Evolutionary conservation across 164 flowering plant species (phyloP).

Genomic region (Nelumbo lutea): DNA sequence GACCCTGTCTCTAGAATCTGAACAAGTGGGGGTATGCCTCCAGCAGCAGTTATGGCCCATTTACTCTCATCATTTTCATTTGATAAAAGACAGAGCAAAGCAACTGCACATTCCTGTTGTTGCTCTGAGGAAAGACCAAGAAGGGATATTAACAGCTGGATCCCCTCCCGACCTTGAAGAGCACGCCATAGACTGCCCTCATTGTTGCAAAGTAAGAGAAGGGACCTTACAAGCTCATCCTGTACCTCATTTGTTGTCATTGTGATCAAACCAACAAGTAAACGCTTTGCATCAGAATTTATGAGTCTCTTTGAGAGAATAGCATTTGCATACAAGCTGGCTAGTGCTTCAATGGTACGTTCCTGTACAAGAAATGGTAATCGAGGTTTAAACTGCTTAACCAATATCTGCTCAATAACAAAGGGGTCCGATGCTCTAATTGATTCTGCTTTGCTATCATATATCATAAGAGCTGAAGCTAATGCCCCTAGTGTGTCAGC

Average conservation of each 20-base stretch:
- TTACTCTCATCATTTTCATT: constrained; percentile 80
- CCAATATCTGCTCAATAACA: constrained; percentile 52
- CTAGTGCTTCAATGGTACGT: constrained; percentile 78
- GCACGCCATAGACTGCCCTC: constrained; percentile 72
- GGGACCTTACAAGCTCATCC: constrained; percentile 63
- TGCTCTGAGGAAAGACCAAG: constrained; percentile 84
- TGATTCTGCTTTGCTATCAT: constrained; percentile 62
- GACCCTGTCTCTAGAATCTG: constrained; percentile 81
- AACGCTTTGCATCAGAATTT: constrained; percentile 65
- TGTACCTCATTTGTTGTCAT: constrained; percentile 78
- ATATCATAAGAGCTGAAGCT: constrained; percentile 86
- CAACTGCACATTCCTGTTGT: constrained; percentile 85
- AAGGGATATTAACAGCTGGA: constrained; percentile 76
- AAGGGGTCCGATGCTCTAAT: constrained; percentile 61
- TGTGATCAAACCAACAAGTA: constrained; percentile 78
- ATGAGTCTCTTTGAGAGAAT: constrained; percentile 48
- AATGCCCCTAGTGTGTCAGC: constrained; percentile 80
- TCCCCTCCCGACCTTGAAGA: constrained; percentile 83
- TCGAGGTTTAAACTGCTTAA: constrained; percentile 55
- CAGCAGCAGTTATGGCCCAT: constrained; percentile 93
- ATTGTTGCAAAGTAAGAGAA: constrained; percentile 49
- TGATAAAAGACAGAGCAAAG: constrained; percentile 58
- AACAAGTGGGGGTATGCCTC: constrained; percentile 88
- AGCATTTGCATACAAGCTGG: constrained; percentile 73
- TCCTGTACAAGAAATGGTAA: constrained; percentile 67